Evolutionary conservation across 805 yeast genomes (phyloP).

Genomic region (Millerago galiae): DNA sequence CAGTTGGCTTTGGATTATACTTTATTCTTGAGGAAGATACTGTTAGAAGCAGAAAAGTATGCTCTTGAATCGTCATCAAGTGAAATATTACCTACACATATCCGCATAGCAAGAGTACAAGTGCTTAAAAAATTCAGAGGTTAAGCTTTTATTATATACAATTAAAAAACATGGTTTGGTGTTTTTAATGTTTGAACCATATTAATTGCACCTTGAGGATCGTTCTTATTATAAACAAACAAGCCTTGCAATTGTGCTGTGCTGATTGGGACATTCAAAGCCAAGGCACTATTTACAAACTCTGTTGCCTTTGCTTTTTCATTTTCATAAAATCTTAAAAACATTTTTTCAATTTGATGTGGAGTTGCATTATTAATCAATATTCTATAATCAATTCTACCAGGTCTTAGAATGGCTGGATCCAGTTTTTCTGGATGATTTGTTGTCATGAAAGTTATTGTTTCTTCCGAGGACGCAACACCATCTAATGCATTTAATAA

Average conservation of each 20-base stretch:
- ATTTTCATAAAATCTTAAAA: slow-evolving; percentile 73
- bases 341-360: slow-evolving; percentile 77
- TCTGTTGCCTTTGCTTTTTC: slow-evolving; percentile 46
- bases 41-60: slow-evolving; percentile 32
- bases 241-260: slow-evolving; percentile 96
- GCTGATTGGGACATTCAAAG: slow-evolving; percentile 54
- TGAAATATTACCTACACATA: slow-evolving; percentile 36
- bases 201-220: slow-evolving; percentile 66
- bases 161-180: slow-evolving; percentile 28
- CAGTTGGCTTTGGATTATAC: slow-evolving; percentile 40
- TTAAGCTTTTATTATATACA: slow-evolving; percentile 1
- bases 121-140: slow-evolving; percentile 34
- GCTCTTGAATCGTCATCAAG: slow-evolving; percentile 36
- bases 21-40: slow-evolving; percentile 34
- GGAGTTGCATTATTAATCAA: slow-evolving; percentile 82
- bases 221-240: slow-evolving; percentile 85
- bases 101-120: slow-evolving; percentile 29
- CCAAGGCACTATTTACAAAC: slow-evolving; percentile 35
- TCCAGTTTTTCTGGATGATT: slow-evolving; percentile 93
- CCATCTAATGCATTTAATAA: slow-evolving; percentile 92
- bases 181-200: slow-evolving; percentile 42
- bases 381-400: slow-evolving; percentile 83
- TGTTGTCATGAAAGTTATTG: slow-evolving; percentile 96
- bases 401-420: slow-evolving; percentile 91
- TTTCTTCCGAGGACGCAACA: slow-evolving; percentile 95